Evolutionary conservation across 2,329 filamentous ascomycete species (phyloP).

Genomic region (Sclerotinia nivalis): DNA sequence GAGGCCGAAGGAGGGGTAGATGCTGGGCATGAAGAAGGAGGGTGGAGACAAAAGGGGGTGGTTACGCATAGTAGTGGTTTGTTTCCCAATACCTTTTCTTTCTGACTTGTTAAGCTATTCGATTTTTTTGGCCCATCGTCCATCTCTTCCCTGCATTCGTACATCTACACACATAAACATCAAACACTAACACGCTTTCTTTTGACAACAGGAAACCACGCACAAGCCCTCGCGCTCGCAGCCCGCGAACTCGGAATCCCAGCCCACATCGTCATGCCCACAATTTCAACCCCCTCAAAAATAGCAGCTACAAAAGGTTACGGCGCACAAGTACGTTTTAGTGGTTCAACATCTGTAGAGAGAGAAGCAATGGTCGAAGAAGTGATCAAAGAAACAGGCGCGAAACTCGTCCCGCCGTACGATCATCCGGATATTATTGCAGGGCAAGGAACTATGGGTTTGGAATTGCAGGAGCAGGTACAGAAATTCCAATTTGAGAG

Average conservation of each 20-base stretch:
- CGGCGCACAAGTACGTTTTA: constrained; percentile 77
- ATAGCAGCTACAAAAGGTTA: constrained; percentile 79
- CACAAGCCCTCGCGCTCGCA: constrained; percentile 86
- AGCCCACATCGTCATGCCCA: constrained; percentile 89
- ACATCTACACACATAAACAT: background rate
- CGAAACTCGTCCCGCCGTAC: constrained; percentile 83
- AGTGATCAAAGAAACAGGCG: constrained; percentile 70
- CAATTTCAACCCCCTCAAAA: constrained; percentile 81
- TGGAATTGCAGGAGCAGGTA: constrained; percentile 81
- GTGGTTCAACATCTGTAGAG: constrained; percentile 76
- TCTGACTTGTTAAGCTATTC: background rate
- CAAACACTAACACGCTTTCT: background rate
- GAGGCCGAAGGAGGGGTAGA: constrained; percentile 61
- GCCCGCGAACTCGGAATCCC: constrained; percentile 71
- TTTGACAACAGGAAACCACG: constrained; percentile 74
- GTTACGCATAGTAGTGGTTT: constrained; percentile 87
- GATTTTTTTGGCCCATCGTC: background rate
- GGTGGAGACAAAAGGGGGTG: constrained; percentile 66
- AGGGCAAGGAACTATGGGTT: constrained; percentile 84
- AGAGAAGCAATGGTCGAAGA: constrained; percentile 74
- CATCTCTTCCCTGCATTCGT: background rate
- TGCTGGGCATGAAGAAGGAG: constrained; percentile 60
- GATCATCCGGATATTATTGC: constrained; percentile 90
- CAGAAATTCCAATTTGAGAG: constrained; percentile 49
- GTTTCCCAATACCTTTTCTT: constrained; percentile 20